Conservation (phyloP, 169 alveolate species). For the Plasmodium coatneyi region DNA sequence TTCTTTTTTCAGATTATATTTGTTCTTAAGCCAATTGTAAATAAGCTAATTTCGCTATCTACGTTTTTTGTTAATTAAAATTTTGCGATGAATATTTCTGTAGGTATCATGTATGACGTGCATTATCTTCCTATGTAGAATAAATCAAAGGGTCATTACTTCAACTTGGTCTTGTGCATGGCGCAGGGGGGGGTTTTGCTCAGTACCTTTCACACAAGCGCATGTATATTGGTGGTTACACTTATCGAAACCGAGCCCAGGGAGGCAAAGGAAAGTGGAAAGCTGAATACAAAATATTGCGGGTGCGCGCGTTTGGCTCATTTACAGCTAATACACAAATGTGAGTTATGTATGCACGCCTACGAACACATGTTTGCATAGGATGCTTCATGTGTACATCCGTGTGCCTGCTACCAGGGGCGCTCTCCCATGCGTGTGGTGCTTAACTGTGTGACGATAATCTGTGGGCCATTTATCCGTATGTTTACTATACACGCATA, state of each 20-base stretch:
- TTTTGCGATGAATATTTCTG: conserved; percentile 6
- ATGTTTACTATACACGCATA: background rate
- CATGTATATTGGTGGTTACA: background rate
- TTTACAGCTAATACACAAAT: background rate
- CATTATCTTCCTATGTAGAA: conserved; percentile 20
- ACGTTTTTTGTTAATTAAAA: background rate
- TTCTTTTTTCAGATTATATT: conserved; percentile 10
- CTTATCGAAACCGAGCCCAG: background rate
- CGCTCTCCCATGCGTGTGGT: background rate
- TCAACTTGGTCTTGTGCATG: conserved; percentile 1
- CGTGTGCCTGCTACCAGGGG: background rate
- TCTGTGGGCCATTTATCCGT: background rate
- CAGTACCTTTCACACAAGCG: background rate
- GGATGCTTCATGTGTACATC: background rate
- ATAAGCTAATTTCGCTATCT: background rate
- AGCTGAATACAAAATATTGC: background rate
- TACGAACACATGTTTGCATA: conserved; percentile 13
- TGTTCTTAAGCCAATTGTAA: background rate
- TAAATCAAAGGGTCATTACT: background rate
- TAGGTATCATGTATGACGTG: conserved; percentile 20
- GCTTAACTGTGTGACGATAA: background rate
- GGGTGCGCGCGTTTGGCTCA: conserved; percentile 2
- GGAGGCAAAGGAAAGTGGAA: background rate
- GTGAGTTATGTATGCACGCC: conserved; percentile 1
- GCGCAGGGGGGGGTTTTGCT: background rate